Evolutionary conservation across 441 rosid species (phyloP), one percentile per base, ranked within the genome.

Genomic region (Viola pubescens): DNA sequence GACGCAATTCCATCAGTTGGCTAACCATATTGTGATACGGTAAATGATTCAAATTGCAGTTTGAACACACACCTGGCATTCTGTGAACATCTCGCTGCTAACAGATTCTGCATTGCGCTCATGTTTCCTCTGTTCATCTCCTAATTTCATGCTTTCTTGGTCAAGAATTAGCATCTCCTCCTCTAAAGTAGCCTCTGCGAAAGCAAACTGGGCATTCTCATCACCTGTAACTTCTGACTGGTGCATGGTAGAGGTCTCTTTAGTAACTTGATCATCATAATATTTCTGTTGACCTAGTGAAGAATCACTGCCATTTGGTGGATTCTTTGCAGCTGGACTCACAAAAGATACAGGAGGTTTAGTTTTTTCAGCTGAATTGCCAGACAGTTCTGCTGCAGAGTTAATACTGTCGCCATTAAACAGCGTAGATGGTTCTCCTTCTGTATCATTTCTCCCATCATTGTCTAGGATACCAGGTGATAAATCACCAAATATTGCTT

Each of bases 31-130:
- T 42, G 48, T 6, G 53, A 13, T 19, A 16, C 44, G 39, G 5
- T 9, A 48, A 16, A 7, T 7, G 12, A 62, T 16, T 58, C 38
- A 16, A 16, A 53, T 39, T 46, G n/a, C 54, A 63, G 63, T 43
- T 59, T 58, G 26, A 62, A 70, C 63, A 62, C 77, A 61, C 42
- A 87, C 97, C 97, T 94, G 97, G 65, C 96, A 88, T 67, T 90
- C 97, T 45, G 89, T 76, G 73, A 90, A 90, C 97, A 94, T 94
- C 81, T 94, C 99, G 64, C 86, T 78, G 77, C 81, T 94, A 50
- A 88, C 94, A 65, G 97, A 88, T 81, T 90, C 97, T 0, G 97
- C 97, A 79, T 88, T 82, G n/a, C 95, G 82, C 71, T 90, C 99
- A 64, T 85, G 89, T 78, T 81, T 90, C 73, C 84, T 90, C 77